Conservation (phyloP, 768 basidiomycete species). For the Tylopilus sp. region DNA sequence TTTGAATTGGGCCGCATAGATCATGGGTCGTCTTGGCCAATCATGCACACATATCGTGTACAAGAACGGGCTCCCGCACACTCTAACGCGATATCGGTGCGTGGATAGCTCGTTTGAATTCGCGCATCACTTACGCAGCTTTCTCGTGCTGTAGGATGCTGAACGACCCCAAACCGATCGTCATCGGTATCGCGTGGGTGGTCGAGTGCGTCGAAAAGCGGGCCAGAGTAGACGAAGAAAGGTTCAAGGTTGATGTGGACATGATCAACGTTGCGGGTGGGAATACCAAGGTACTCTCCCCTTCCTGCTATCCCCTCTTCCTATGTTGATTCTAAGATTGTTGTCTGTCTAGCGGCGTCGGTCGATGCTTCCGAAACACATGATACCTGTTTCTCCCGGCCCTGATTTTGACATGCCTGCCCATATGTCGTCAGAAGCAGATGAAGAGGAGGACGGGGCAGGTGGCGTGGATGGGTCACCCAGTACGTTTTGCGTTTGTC, state of each 20-base stretch:
- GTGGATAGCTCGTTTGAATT: constrained; percentile 14
- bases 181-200: constrained; percentile 88
- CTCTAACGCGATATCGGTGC: constrained; percentile 68
- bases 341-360: constrained; percentile 57
- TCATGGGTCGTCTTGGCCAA: constrained; percentile 62
- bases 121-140: neutral
- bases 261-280: constrained; percentile 52
- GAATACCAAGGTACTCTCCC: constrained; percentile 54
- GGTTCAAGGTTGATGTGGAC: constrained; percentile 64
- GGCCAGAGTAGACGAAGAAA: constrained; percentile 57
- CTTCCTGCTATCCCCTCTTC: neutral
- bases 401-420: constrained; percentile 6
- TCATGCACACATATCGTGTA: constrained; percentile 82
- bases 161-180: constrained; percentile 63
- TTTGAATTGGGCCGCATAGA: constrained; percentile 35
- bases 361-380: constrained; percentile 66
- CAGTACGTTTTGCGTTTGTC: constrained; percentile 18
- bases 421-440: constrained; percentile 25
- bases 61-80: constrained; percentile 78
- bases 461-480: constrained; percentile 20
- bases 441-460: constrained; percentile 31
- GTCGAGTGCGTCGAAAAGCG: constrained; percentile 79
- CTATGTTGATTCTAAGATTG: neutral
- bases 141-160: constrained; percentile 49
- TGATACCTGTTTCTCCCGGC: constrained; percentile 34